Evolutionary conservation across 495 filamentous ascomycete species (phyloP).

Genomic region (Penicillium flavigenum): DNA sequence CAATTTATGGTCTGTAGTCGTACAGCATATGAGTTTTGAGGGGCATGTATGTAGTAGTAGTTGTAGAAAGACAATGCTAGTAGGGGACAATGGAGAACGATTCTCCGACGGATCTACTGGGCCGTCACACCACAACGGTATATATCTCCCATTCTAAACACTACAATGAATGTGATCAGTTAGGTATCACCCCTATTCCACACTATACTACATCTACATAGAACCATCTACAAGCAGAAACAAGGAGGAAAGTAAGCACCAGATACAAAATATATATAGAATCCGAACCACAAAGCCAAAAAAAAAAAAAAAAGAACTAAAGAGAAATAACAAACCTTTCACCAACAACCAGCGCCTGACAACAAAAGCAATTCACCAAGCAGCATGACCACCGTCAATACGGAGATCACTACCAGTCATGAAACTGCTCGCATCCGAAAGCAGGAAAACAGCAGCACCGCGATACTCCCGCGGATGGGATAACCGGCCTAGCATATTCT

Average conservation of each 20-base stretch:
- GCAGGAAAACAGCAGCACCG: constrained; percentile 43
- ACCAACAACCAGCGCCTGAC: too few species aligned
- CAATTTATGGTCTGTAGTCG: not conserved
- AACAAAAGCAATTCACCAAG: not conserved
- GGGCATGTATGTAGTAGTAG: not conserved
- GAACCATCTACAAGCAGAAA: too few species aligned
- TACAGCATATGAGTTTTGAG: not conserved
- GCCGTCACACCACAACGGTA: not conserved
- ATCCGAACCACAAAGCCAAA: too few species aligned
- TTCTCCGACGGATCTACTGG: not conserved
- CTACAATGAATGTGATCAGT: too few species aligned
- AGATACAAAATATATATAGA: too few species aligned
- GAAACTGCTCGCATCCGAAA: constrained; percentile 42
- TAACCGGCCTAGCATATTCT: constrained; percentile 40
- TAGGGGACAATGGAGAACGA: not conserved
- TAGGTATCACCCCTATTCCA: too few species aligned
- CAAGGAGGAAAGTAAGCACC: too few species aligned
- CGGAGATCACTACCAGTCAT: constrained; percentile 43
- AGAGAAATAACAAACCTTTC: not conserved
- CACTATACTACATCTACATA: too few species aligned
- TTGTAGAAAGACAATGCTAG: not conserved
- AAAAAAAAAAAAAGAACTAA: too few species aligned
- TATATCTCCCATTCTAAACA: not conserved
- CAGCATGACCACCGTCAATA: constrained; percentile 39
- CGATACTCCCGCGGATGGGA: constrained; percentile 43